Conservation (phyloP, 2,329 filamentous ascomycete species). For the Microsporum audouinii region DNA sequence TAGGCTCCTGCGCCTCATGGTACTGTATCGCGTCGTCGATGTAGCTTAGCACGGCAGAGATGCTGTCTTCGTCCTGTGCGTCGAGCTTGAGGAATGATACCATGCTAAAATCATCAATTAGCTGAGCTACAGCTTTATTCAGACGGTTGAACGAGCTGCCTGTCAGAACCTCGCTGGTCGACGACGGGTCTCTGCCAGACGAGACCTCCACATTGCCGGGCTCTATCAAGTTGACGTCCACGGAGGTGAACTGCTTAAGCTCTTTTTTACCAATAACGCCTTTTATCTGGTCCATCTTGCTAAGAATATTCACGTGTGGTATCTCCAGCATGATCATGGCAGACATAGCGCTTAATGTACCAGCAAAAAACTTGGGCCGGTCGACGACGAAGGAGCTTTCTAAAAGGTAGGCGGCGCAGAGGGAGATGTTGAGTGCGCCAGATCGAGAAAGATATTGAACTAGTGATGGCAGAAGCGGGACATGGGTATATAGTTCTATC, state of each 20-base stretch:
- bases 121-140: constrained; percentile 74
- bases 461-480: constrained; percentile 78
- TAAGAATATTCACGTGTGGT: constrained; percentile 89
- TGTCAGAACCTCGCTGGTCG: constrained; percentile 55
- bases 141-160: constrained; percentile 73
- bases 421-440: constrained; percentile 73
- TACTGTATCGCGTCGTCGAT: constrained; percentile 91
- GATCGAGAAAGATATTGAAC: constrained; percentile 68
- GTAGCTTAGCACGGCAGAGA: constrained; percentile 72
- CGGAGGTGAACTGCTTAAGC: constrained; percentile 78
- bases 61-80: constrained; percentile 82
- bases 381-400: constrained; percentile 95
- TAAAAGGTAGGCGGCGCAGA: constrained; percentile 88
- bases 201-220: constrained; percentile 38
- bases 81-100: constrained; percentile 88
- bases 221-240: constrained; percentile 70
- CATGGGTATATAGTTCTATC: constrained; percentile 96
- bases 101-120: constrained; percentile 98
- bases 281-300: constrained; percentile 95
- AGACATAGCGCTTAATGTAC: constrained; percentile 91
- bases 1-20: constrained; percentile 85
- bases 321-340: constrained; percentile 98
- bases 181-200: constrained; percentile 42
- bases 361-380: constrained; percentile 92
- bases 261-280: constrained; percentile 79